phyloP scores from a whole-genome alignment of 768 basidiomycete genomes.

The Rhodosporidiobolus sp. region DNA sequence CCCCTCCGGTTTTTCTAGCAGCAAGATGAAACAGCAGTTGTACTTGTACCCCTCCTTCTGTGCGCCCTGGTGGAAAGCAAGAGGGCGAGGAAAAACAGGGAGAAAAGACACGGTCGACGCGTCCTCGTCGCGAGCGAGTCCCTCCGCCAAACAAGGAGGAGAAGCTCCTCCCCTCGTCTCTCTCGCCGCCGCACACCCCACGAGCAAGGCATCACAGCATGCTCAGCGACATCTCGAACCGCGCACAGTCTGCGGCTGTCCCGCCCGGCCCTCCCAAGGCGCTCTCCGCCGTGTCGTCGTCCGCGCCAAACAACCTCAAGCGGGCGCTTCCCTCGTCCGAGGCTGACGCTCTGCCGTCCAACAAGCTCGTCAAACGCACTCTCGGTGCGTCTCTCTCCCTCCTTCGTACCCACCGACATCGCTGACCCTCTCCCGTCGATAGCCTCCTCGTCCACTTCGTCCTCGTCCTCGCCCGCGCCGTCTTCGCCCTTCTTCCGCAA shows the following conservation, averaged over 20 bases:
- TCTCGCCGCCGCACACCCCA: not conserved
- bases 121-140: too few species aligned
- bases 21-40: not conserved
- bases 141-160: too few species aligned
- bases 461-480: not conserved
- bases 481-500: constrained; percentile 27
- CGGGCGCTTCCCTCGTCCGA: not conserved
- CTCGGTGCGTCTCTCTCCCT: not conserved
- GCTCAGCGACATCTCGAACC: constrained; percentile 18
- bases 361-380: not conserved
- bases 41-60: too few species aligned
- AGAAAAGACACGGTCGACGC: too few species aligned
- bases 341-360: not conserved
- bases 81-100: too few species aligned
- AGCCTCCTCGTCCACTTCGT: not conserved
- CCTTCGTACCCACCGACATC: not conserved
- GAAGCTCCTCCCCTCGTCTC: too few species aligned
- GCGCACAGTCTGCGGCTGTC: not conserved
- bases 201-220: not conserved
- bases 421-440: too few species aligned
- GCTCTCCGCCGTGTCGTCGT: not conserved
- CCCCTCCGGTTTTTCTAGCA: not conserved
- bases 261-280: not conserved
- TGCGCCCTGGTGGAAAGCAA: too few species aligned
- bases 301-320: not conserved